These are phyloP conservation scores for Thalassiosira profunda DNA, from an alignment of 108 stramenopile genomes.

Conservation along the genomic window DNA sequence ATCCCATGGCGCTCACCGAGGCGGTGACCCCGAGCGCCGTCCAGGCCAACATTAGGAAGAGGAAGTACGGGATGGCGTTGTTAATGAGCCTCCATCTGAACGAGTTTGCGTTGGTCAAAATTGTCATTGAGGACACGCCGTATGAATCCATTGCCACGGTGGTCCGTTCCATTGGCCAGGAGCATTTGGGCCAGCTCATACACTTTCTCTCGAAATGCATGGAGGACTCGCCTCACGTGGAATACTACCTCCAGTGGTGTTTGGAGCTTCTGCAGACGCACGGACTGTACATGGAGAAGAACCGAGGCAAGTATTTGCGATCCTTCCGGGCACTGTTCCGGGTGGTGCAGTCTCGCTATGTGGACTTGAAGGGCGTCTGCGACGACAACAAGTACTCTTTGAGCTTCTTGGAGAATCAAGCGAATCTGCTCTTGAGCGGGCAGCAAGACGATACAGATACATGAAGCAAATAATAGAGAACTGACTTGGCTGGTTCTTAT, in stretches of 20 bases:
- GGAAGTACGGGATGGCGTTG: conserved; percentile 76
- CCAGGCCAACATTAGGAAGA: conserved; percentile 58
- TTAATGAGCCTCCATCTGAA: conserved; percentile 89
- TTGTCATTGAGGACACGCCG: conserved; percentile 86
- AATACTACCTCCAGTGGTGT: conserved; percentile 91
- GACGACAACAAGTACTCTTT: conserved; percentile 84
- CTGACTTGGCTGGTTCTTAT: neutral
- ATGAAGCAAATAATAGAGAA: neutral
- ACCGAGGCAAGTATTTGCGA: conserved; percentile 78
- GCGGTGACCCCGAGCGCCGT: conserved; percentile 85
- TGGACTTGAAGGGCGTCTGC: conserved; percentile 79
- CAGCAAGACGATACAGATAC: neutral
- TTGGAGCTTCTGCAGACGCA: conserved; percentile 78
- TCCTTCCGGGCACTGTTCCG: conserved; percentile 83
- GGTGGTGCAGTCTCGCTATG: conserved; percentile 68
- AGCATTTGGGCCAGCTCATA: conserved; percentile 79
- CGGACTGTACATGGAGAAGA: conserved; percentile 84
- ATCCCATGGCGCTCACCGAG: conserved; percentile 91
- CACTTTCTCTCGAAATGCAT: conserved; percentile 81
- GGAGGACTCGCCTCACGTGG: conserved; percentile 85
- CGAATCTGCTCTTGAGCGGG: conserved; percentile 37
- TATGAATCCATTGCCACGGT: conserved; percentile 77
- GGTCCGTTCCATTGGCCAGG: conserved; percentile 69
- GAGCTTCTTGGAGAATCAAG: conserved; percentile 79
- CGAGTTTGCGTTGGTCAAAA: conserved; percentile 76